Evolutionary conservation across 345 rosid species (phyloP).

Genomic region (Eucalyptus leucophloia): DNA sequence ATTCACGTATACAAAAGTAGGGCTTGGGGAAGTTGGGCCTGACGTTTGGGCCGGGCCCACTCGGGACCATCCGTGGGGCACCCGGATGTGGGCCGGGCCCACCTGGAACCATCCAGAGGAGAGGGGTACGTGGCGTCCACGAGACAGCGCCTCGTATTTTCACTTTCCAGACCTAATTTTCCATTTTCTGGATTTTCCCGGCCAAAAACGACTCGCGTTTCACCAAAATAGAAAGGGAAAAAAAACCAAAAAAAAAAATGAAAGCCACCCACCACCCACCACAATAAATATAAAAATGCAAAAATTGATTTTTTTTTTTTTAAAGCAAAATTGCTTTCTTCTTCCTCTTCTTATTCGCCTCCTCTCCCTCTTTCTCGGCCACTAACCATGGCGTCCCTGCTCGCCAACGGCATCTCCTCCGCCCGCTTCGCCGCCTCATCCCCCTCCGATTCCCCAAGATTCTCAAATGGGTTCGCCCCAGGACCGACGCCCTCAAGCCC

Average conservation of each 20-base stretch:
- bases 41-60: background rate
- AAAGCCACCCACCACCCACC: background rate
- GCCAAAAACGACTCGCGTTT: background rate
- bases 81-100: background rate
- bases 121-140: background rate
- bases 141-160: background rate
- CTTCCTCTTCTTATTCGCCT: background rate
- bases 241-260: rapidly evolving
- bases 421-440: background rate
- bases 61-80: background rate
- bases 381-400: background rate
- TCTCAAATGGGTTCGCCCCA: background rate
- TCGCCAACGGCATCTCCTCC: background rate
- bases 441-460: background rate
- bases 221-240: background rate
- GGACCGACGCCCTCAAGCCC: constrained; percentile 18
- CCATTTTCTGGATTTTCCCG: background rate
- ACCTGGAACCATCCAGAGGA: background rate
- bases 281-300: background rate
- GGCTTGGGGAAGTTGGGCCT: background rate
- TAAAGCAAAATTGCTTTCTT: background rate
- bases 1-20: background rate
- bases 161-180: background rate
- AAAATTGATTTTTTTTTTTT: background rate
- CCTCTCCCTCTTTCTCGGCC: background rate